Evolutionary conservation across 2,329 filamentous ascomycete species (phyloP).

Genomic region (Ophiocordyceps camponoti-leonardi): DNA sequence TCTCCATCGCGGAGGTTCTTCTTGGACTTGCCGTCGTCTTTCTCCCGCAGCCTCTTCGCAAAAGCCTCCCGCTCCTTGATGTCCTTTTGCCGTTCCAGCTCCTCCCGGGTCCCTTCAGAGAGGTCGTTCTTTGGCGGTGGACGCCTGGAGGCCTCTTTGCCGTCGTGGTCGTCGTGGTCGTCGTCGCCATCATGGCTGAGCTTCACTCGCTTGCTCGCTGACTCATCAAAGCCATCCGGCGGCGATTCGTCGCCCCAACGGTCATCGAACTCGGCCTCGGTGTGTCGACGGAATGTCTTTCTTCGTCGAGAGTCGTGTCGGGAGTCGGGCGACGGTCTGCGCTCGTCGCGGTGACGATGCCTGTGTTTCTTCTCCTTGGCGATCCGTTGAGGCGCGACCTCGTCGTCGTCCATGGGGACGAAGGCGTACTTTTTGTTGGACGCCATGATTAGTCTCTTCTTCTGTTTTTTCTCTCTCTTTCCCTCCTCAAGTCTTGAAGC

Average conservation of each 20-base stretch:
- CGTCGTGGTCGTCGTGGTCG: no score
- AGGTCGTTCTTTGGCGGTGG: conserved; percentile 23
- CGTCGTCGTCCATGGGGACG: conserved; percentile 48
- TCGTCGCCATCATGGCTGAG: conserved; percentile 35
- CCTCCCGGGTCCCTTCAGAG: conserved; percentile 41
- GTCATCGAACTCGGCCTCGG: conserved; percentile 46
- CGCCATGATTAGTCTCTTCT: no score
- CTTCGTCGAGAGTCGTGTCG: conserved; percentile 11
- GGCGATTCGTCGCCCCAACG: conserved; percentile 68
- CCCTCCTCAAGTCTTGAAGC: no score
- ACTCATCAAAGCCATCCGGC: conserved; percentile 47
- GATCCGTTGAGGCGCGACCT: conserved; percentile 37
- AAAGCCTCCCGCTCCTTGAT: conserved; percentile 65
- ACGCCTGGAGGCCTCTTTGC: neutral
- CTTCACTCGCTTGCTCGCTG: conserved; percentile 54
- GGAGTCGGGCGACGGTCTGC: conserved; percentile 11
- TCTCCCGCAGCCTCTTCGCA: conserved; percentile 54
- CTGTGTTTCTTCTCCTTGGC: conserved; percentile 33
- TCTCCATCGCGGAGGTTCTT: conserved; percentile 43
- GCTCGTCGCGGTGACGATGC: conserved; percentile 17
- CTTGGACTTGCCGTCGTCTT: conserved; percentile 54
- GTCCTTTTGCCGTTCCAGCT: conserved; percentile 45
- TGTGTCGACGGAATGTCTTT: conserved; percentile 24
- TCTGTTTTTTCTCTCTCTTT: no score
- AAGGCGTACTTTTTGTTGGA: conserved; percentile 51